A percentile compares a stretch with the other conserved stretches of the same genome.
These are phyloP conservation scores for Penicillium pulvis DNA, from an alignment of 495 filamentous ascomycete genomes.

Conservation along the genomic window DNA sequence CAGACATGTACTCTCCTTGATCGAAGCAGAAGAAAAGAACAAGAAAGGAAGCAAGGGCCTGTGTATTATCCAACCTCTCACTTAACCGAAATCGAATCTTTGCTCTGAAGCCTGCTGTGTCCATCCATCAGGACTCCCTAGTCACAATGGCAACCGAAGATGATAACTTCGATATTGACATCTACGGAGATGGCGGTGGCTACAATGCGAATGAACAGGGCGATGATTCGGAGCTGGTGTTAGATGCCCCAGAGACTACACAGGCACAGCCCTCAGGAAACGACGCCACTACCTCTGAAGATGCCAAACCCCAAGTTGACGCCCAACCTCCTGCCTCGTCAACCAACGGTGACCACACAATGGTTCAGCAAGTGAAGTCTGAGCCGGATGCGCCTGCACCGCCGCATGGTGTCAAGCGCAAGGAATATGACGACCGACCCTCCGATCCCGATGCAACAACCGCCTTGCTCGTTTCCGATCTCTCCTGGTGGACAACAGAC, in stretches of 20 bases:
- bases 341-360: conserved; percentile 24
- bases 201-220: conserved; percentile 49
- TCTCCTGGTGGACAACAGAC: conserved; percentile 96
- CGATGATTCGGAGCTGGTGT: conserved; percentile 46
- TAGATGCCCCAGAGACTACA: conserved; percentile 35
- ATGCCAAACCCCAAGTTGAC: not conserved
- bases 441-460: conserved; percentile 81
- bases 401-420: conserved; percentile 72
- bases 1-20: conserved; percentile 53
- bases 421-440: conserved; percentile 72
- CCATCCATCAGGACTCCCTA: conserved; percentile 19
- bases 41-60: conserved; percentile 36
- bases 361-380: conserved; percentile 18
- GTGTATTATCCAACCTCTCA: conserved; percentile 36
- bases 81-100: conserved; percentile 33
- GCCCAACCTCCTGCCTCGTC: conserved; percentile 8
- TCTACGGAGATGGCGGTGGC: conserved; percentile 80
- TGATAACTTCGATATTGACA: conserved; percentile 98
- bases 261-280: conserved; percentile 6
- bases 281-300: conserved; percentile 11
- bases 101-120: conserved; percentile 17
- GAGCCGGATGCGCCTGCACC: conserved; percentile 20
- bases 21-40: conserved; percentile 28
- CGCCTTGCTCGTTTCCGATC: conserved; percentile 80
- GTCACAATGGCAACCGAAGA: conserved; percentile 74